A percentile compares a stretch with the other conserved stretches of the same genome.
phyloP scores from a whole-genome alignment of 108 stramenopile genomes.

The Nitzschia sp. region DNA sequence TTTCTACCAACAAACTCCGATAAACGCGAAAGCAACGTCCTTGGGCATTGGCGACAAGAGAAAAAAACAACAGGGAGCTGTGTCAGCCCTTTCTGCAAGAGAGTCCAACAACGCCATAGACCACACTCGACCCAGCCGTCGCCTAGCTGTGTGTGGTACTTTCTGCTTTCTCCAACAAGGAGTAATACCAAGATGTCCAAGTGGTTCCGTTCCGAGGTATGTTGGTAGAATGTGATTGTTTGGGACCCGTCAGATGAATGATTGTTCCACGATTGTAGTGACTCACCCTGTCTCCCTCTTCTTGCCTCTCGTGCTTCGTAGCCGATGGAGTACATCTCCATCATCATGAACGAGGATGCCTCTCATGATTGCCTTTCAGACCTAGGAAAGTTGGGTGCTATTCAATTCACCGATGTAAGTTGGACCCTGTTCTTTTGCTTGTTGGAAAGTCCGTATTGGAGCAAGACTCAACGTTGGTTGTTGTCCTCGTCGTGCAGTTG shows the following conservation, averaged over 20 bases:
- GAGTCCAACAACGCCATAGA: not conserved
- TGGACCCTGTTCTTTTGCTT: not conserved
- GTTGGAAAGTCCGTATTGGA: too few species aligned
- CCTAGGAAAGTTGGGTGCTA: conserved; percentile 88
- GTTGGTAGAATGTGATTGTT: not conserved
- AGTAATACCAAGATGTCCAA: conserved; percentile 70
- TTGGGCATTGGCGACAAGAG: conserved; percentile 3
- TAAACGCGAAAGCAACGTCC: not conserved
- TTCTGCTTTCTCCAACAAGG: conserved; percentile 2
- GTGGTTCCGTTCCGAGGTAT: conserved; percentile 94
- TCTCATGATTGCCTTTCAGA: conserved; percentile 92
- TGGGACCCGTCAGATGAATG: too few species aligned
- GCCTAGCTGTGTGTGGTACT: not conserved
- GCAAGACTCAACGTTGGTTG: not conserved
- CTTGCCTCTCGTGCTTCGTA: not conserved
- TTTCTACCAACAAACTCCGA: too few species aligned
- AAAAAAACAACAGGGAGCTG: not conserved
- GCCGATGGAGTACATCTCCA: conserved; percentile 97
- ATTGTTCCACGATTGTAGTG: too few species aligned
- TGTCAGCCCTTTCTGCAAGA: too few species aligned
- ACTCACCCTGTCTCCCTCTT: too few species aligned
- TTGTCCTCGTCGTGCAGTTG: conserved; percentile 44
- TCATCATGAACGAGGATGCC: conserved; percentile 96
- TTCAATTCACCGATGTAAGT: conserved; percentile 96
- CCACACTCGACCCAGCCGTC: not conserved